Conservation (phyloP, 768 basidiomycete species). For the Infundibulicybe gibba region DNA sequence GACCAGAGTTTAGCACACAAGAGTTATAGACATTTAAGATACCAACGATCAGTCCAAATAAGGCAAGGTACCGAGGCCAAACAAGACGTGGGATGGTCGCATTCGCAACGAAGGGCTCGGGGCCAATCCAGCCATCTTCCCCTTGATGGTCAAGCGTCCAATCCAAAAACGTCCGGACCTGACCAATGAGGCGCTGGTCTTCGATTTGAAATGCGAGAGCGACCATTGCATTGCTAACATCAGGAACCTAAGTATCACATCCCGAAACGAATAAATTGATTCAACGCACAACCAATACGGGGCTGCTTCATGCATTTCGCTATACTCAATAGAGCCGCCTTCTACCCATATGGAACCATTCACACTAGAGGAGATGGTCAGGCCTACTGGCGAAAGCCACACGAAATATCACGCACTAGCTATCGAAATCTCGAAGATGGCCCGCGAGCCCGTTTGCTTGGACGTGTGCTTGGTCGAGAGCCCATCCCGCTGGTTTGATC, state of each 20-base stretch:
- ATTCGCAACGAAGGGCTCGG: constrained; percentile 31
- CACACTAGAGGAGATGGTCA: constrained; percentile 18
- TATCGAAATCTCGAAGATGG: constrained; percentile 35
- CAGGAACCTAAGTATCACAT: not conserved
- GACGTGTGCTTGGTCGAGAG: constrained; percentile 33
- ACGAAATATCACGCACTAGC: constrained; percentile 24
- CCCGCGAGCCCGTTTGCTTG: constrained; percentile 38
- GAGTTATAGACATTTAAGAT: not conserved
- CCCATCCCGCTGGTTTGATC: constrained; percentile 37
- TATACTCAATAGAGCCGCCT: constrained; percentile 38
- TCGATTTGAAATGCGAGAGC: constrained; percentile 37
- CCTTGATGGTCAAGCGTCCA: constrained; percentile 33
- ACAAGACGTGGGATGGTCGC: constrained; percentile 32
- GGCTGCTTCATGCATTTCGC: constrained; percentile 39
- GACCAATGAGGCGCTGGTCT: constrained; percentile 30
- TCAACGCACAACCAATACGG: constrained; percentile 40
- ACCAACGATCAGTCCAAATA: constrained; percentile 34
- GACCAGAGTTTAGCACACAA: not conserved
- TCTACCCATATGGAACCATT: constrained; percentile 40
- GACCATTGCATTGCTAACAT: constrained; percentile 34
- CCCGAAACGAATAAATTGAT: not conserved
- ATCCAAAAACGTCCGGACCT: constrained; percentile 34
- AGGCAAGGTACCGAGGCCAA: constrained; percentile 39
- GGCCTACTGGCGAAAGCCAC: not conserved
- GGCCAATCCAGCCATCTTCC: constrained; percentile 38